A percentile compares a stretch with the other conserved stretches of the same genome.
These are phyloP conservation scores for Candida orba DNA, from an alignment of 805 yeast species.

Conservation along the genomic window DNA sequence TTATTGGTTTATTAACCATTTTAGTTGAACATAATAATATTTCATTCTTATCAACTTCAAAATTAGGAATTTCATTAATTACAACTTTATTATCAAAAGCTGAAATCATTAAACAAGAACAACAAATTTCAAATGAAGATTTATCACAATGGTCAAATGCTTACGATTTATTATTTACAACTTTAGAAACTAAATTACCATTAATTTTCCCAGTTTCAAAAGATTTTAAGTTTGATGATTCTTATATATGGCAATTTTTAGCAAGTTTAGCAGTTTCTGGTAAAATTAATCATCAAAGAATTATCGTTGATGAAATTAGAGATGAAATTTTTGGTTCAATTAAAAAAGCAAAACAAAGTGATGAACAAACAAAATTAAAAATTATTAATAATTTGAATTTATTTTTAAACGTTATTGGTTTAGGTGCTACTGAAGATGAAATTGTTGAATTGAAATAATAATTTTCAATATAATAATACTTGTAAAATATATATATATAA, in stretches of 20 bases:
- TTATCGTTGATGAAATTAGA: conserved; percentile 89
- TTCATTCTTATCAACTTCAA: conserved; percentile 45
- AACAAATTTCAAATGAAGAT: conserved; percentile 37
- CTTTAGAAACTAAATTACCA: conserved; percentile 69
- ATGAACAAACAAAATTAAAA: conserved; percentile 40
- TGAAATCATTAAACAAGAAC: conserved; percentile 85
- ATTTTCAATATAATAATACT: neutral
- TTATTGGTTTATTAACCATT: conserved; percentile 66
- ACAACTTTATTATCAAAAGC: conserved; percentile 90
- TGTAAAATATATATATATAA: too few relatives aligned
- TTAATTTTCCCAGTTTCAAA: conserved; percentile 72
- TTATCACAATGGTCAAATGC: conserved; percentile 61
- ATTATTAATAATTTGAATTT: conserved; percentile 76
- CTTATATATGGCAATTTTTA: conserved; percentile 91
- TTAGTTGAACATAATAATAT: conserved; percentile 66
- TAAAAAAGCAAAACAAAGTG: conserved; percentile 55
- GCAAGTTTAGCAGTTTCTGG: conserved; percentile 93
- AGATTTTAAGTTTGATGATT: conserved; percentile 17
- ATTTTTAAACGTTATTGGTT: conserved; percentile 94
- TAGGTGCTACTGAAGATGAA: conserved; percentile 84
- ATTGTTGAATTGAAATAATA: conserved; percentile 60
- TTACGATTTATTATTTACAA: conserved; percentile 75
- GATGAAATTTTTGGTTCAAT: conserved; percentile 88
- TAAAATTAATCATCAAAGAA: conserved; percentile 81
- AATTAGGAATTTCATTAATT: conserved; percentile 77